Base-by-base conservation (phyloP, 495 filamentous ascomycete species). In the Penicillium bovifimosum region DNA sequence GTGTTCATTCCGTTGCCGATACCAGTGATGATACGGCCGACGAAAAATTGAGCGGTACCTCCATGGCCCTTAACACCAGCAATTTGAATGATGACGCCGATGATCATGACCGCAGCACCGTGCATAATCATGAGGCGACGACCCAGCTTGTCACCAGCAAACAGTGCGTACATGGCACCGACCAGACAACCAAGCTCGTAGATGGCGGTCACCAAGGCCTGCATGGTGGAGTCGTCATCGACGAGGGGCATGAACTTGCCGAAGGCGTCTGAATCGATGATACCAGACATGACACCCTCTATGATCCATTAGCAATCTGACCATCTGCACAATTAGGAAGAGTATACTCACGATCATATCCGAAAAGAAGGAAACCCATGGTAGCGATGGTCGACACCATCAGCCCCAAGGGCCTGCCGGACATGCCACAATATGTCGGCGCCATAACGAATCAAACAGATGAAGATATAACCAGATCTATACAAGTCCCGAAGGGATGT, bases 1-100 rank as follows among this genome's bases (percentile, higher is more conserved):
- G 84, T 88, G 65, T 88, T 90, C 69, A 89, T 88, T 34, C 86
- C 87, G 58, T 89, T 91, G 11, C 85, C 87, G 40, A 88, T 62
- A 52, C 87, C 87, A 41, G 86, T 91, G 17, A 90, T 76, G 24
- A 84, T 76, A 60, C 87, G 78, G 3, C 87, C 87, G 57, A 88
- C 72, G 53, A 90, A 84, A 69, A 91, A 86, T 61, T 93, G 88
- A 83, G 81, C 9, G 75, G 67, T 50, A 52, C 58, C 71, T 17
- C 70, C 70, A 39, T 74, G 68, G 32, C 48, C 66, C 3, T 50
- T 67, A 24, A 84, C 68, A 0, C 82, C 62, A 8, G 83, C 80
- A 17, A 88, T 72, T 61, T 93, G 88, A 52, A 92, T 88, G 33
- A 86, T 74, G 31, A 90, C 86, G 28, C 88, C 88, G 6, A 87